Conservation (phyloP, 1,284 basidiomycete genomes). For the Ceratobasidium sp. region DNA sequence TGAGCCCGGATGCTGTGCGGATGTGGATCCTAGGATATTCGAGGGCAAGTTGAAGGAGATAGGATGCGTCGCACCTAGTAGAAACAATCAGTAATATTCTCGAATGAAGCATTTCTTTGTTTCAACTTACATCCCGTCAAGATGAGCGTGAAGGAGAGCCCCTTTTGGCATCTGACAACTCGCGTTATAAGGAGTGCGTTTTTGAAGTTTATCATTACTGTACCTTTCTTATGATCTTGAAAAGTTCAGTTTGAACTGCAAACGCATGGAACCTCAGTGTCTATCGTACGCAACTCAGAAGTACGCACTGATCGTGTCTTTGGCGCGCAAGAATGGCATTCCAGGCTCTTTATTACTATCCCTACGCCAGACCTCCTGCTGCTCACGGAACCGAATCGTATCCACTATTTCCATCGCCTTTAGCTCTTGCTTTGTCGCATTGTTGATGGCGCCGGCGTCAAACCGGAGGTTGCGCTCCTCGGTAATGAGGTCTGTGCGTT, state of each 20-base stretch:
- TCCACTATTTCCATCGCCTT: constrained; percentile 71
- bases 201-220: background rate
- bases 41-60: constrained; percentile 69
- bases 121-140: constrained; percentile 68
- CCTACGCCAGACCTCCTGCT: constrained; percentile 66
- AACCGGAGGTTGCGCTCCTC: constrained; percentile 66
- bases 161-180: constrained; percentile 80
- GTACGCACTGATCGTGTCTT: constrained; percentile 41
- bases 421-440: constrained; percentile 61
- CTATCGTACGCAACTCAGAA: background rate
- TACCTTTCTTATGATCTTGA: background rate
- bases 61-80: constrained; percentile 64
- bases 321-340: constrained; percentile 80
- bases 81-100: background rate
- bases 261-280: background rate
- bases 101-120: background rate
- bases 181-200: no score
- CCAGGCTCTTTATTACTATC: constrained; percentile 70
- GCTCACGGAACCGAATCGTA: constrained; percentile 69
- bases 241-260: constrained; percentile 14
- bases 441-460: constrained; percentile 56
- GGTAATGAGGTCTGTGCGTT: constrained; percentile 65
- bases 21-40: constrained; percentile 72
- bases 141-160: constrained; percentile 75
- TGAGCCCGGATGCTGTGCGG: constrained; percentile 58